Evolutionary conservation across 306 rosid species (phyloP), one percentile per base, ranked within the genome.

Genomic region (Acacia melanoxylon): DNA sequence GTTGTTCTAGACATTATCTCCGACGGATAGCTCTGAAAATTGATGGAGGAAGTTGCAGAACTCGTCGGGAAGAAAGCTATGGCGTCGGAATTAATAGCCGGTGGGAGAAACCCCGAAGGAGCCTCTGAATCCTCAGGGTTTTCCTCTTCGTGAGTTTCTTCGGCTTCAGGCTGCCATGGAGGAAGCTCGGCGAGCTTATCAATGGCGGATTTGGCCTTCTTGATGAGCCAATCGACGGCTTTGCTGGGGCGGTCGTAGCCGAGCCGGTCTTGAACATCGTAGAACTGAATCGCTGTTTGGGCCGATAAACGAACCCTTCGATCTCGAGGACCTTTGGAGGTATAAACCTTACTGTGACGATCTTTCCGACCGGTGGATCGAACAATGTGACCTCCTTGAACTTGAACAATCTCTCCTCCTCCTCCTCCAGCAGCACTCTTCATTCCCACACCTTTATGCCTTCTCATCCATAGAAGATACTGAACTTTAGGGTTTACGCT

Each of bases 161-260:
- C 46, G n/a, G 41, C 51, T 5, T 3, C 62, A 3, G 97, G 94
- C 8, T 87, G 78, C 87, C 89, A 91, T 3, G 97, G 93, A 13
- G 95, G 94, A 35, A 92, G 93, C 89, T 90, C 90, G 0, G 87
- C 91, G 0, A 92, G 95, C 78, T 88, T 91, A 83, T 91, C 94
- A 61, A 92, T 94, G 86, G 97, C 85, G 46, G 86, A 72, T 56
- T 86, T 87, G 0, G 97, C 98, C 44, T 90, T 94, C 67, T 85
- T 89, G 86, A 94, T 94, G 83, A 94, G 98, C 97, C 97, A 94
- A 65, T 93, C 97, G 8, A 94, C 94, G 9, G 97, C 98, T 72
- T 90, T 92, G 83, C 97, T 94, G 5, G 97, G 94, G 10, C 97
- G 81, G 73, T 94, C 97, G 67, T 90, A 94, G 74, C 98, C 97